phyloP scores from a whole-genome alignment of 192 early-diverging fungal species.

The Chytriomyces sp. region DNA sequence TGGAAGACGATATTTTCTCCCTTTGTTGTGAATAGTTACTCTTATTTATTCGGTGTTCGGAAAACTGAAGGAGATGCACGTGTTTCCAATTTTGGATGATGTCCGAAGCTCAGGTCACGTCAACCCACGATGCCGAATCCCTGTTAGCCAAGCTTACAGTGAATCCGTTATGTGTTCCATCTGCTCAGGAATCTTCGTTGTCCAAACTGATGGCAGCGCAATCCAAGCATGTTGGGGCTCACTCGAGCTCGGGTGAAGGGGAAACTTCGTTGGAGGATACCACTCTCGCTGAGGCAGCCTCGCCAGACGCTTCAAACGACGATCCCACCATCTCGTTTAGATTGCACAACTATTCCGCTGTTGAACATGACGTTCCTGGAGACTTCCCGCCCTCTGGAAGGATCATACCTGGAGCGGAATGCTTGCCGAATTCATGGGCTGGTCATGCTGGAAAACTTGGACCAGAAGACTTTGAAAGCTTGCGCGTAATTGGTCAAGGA shows the following conservation, averaged over 20 bases:
- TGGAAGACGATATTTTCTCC: too few species aligned
- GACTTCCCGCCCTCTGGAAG: background rate
- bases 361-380: background rate
- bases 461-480: slow-evolving; percentile 57
- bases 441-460: slow-evolving; percentile 26
- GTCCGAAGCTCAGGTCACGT: background rate
- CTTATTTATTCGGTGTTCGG: background rate
- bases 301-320: background rate
- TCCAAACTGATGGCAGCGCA: too few species aligned
- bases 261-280: too few species aligned
- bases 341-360: slow-evolving; percentile 8
- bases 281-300: background rate
- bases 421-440: background rate
- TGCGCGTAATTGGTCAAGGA: slow-evolving; percentile 70
- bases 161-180: background rate
- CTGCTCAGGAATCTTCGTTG: background rate
- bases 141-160: background rate
- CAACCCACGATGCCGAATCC: background rate
- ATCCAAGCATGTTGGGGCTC: too few species aligned
- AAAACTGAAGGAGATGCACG: background rate
- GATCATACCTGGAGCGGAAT: background rate
- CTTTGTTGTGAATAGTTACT: too few species aligned
- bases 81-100: background rate
- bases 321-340: slow-evolving; percentile 17
- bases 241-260: too few species aligned